Conservation (phyloP, 345 rosid genomes). For the Citrus hindsii region DNA sequence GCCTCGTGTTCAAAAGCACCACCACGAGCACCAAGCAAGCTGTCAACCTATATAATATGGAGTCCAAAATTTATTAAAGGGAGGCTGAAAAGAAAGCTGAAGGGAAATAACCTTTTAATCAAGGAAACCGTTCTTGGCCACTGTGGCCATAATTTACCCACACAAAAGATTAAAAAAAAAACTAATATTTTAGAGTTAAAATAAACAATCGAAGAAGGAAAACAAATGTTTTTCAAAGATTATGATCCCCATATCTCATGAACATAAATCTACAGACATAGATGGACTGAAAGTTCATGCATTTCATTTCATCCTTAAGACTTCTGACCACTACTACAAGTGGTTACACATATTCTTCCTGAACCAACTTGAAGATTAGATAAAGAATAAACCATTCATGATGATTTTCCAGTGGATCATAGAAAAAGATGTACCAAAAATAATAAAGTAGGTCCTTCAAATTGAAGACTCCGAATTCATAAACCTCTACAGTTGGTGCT, state of each 20-base stretch:
- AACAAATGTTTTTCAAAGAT: not conserved
- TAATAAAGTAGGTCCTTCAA: not conserved
- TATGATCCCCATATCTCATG: not conserved
- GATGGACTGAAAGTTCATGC: not conserved
- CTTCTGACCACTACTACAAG: not conserved
- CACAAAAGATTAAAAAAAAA: not conserved
- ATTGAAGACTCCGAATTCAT: not conserved
- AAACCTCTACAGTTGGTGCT: not conserved
- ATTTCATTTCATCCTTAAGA: not conserved
- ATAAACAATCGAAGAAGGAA: not conserved
- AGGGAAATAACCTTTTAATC: not conserved
- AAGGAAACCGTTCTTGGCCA: not conserved
- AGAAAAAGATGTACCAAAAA: not conserved
- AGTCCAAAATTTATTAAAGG: not conserved
- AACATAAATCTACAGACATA: not conserved
- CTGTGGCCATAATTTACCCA: not conserved
- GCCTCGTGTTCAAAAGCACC: slow-evolving; percentile 95
- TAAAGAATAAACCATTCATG: not conserved
- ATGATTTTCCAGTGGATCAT: not conserved
- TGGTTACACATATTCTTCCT: not conserved
- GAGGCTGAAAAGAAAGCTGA: not conserved
- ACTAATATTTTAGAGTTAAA: not conserved
- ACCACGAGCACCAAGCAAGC: slow-evolving; percentile 98
- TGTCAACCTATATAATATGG: slow-evolving; percentile 62
- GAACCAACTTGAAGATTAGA: not conserved